Percentiles rank a stretch among this genome's conserved stretches.
phyloP scores from a whole-genome alignment of 306 rosid species.

The Erythrophleum fordii region DNA sequence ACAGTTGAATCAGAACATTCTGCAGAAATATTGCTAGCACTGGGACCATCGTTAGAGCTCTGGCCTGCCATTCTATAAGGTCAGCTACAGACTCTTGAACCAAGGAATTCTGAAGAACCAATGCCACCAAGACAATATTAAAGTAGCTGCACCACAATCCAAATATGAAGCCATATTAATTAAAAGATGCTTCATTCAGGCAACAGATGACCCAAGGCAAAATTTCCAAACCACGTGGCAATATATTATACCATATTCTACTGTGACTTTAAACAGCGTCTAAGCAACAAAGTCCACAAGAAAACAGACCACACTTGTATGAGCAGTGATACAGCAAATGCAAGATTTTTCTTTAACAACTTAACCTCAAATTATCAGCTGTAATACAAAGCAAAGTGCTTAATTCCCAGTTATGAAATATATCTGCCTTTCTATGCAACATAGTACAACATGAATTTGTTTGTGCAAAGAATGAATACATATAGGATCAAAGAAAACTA shows the following conservation, averaged over 20 bases:
- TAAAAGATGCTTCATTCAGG: slow-evolving; percentile 18
- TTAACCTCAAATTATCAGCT: background rate
- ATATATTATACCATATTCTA: slow-evolving; percentile 1
- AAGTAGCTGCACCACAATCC: slow-evolving; percentile 34
- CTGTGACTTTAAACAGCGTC: background rate
- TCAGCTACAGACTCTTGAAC: slow-evolving; percentile 40
- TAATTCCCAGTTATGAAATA: background rate
- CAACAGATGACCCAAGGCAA: slow-evolving; percentile 19
- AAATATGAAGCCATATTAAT: slow-evolving; percentile 13
- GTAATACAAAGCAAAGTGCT: background rate
- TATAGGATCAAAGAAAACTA: background rate
- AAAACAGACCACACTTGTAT: background rate
- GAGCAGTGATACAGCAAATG: background rate
- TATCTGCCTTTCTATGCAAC: background rate
- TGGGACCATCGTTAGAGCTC: slow-evolving; percentile 66
- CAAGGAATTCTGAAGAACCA: slow-evolving; percentile 34
- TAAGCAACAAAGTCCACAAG: background rate
- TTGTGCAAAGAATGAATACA: background rate
- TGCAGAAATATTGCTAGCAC: slow-evolving; percentile 51
- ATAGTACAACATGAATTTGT: background rate
- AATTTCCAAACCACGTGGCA: slow-evolving; percentile 12
- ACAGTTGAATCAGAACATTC: slow-evolving; percentile 69
- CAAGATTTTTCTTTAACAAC: background rate
- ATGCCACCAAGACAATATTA: slow-evolving; percentile 3
- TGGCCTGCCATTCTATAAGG: slow-evolving; percentile 71